A percentile compares a stretch with the other conserved stretches of the same genome.
Evolutionary conservation across 2,329 filamentous ascomycete genomes (phyloP).

Genomic region (Tolypocladium cylindrosporum): DNA sequence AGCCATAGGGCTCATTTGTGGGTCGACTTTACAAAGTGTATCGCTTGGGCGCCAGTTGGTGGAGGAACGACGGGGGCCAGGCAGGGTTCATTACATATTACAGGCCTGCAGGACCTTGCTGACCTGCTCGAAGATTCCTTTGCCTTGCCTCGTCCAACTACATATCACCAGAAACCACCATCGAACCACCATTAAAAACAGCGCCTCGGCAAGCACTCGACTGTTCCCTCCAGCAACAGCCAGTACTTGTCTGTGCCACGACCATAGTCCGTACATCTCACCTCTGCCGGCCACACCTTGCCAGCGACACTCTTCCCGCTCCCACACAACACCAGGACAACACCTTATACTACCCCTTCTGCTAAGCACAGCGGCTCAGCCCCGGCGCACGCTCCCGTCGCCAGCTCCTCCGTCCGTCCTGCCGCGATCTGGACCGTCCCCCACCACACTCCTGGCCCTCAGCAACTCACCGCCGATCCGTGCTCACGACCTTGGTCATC

Average conservation of each 20-base stretch:
- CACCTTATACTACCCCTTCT: neutral
- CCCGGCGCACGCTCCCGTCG: neutral
- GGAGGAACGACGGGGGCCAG: neutral
- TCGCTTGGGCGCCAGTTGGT: neutral
- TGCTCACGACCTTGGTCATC: neutral
- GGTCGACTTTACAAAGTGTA: too few relatives aligned
- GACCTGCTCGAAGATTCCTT: neutral
- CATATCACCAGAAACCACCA: neutral
- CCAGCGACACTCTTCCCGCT: neutral
- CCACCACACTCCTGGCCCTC: neutral
- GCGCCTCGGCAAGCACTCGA: neutral
- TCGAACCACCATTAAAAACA: neutral
- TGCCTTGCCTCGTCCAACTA: neutral
- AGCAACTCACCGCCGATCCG: slow-evolving; percentile 1
- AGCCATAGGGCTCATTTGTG: neutral
- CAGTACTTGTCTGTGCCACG: neutral
- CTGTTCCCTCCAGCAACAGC: neutral
- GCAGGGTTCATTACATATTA: neutral
- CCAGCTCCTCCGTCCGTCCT: neutral
- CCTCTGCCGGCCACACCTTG: neutral
- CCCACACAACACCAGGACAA: neutral
- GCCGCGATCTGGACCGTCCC: neutral
- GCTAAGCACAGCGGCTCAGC: neutral
- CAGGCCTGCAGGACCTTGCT: neutral
- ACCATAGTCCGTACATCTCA: neutral